A percentile compares a stretch with the other conserved stretches of the same genome.
Evolutionary conservation across 768 basidiomycete species (phyloP).

Genomic region (Myochromella boudieri): DNA sequence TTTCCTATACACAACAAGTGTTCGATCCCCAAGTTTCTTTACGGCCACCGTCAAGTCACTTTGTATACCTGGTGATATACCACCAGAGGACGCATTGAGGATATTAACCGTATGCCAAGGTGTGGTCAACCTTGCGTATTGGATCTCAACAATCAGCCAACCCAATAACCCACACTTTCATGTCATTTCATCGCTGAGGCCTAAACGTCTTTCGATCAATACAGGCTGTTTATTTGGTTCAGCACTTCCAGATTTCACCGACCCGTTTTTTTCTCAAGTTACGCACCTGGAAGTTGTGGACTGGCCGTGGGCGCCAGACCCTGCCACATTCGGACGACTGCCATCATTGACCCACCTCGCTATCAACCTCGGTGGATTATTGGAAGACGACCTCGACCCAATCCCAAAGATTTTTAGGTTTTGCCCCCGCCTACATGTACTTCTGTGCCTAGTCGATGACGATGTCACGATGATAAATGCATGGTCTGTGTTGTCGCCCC

Average conservation of each 20-base stretch:
- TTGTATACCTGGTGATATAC: slow-evolving; percentile 24
- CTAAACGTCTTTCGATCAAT: slow-evolving; percentile 24
- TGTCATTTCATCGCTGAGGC: slow-evolving; percentile 18
- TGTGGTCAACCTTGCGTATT: slow-evolving; percentile 23
- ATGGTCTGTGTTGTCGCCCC: slow-evolving; percentile 12
- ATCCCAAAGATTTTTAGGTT: slow-evolving; percentile 18
- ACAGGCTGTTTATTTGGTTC: slow-evolving; percentile 20
- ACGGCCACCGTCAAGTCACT: slow-evolving; percentile 23
- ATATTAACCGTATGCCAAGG: slow-evolving; percentile 24
- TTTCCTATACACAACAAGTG: slow-evolving; percentile 19
- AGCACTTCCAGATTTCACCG: slow-evolving; percentile 16
- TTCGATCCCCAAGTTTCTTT: slow-evolving; percentile 20
- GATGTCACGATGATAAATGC: slow-evolving; percentile 20
- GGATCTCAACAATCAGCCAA: slow-evolving; percentile 20
- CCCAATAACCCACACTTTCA: slow-evolving; percentile 12
- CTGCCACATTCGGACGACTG: slow-evolving; percentile 16
- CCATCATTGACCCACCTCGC: slow-evolving; percentile 25
- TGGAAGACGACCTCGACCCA: slow-evolving; percentile 11
- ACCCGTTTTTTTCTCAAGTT: slow-evolving; percentile 24
- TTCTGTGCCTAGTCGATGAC: slow-evolving; percentile 21
- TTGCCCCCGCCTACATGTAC: slow-evolving; percentile 19
- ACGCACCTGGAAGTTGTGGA: slow-evolving; percentile 26
- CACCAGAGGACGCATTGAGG: slow-evolving; percentile 12
- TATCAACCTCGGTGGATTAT: slow-evolving; percentile 19
- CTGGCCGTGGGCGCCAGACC: slow-evolving; percentile 22